Conservation (phyloP, 2,329 filamentous ascomycete species). For the Aspergillus pseudoterreus region DNA sequence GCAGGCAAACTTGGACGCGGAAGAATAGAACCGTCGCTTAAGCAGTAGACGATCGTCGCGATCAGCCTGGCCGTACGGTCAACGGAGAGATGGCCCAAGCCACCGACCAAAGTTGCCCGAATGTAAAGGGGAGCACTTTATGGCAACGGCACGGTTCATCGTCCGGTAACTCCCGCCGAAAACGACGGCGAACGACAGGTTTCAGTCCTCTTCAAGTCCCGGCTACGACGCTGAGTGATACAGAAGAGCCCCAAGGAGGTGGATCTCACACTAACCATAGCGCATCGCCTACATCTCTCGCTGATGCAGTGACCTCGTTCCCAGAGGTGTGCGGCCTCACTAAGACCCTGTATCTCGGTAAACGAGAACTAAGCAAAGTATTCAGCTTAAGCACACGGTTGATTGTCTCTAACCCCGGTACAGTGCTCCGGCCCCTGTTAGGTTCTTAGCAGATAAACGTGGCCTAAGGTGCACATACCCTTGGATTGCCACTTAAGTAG, state of each 20-base stretch:
- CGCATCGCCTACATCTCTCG: too few relatives aligned
- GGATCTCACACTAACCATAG: neutral
- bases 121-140: neutral
- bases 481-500: too few relatives aligned
- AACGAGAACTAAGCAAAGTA: too few relatives aligned
- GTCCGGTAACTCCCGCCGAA: neutral
- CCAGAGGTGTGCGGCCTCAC: too few relatives aligned
- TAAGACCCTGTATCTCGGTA: too few relatives aligned
- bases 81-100: neutral
- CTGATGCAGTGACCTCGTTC: too few relatives aligned
- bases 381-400: too few relatives aligned
- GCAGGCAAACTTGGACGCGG: neutral
- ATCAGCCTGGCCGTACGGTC: neutral
- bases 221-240: neutral
- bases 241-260: neutral
- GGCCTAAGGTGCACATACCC: too few relatives aligned
- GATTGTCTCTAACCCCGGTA: too few relatives aligned
- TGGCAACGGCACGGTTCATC: neutral
- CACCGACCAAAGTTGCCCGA: neutral
- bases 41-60: neutral
- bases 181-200: neutral
- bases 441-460: too few relatives aligned
- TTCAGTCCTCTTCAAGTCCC: neutral
- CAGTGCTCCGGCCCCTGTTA: too few relatives aligned
- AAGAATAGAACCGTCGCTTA: neutral